Percentiles rank a stretch among this genome's conserved stretches.
Evolutionary conservation across 345 rosid species (phyloP).

Genomic region (Salix suchowensis): DNA sequence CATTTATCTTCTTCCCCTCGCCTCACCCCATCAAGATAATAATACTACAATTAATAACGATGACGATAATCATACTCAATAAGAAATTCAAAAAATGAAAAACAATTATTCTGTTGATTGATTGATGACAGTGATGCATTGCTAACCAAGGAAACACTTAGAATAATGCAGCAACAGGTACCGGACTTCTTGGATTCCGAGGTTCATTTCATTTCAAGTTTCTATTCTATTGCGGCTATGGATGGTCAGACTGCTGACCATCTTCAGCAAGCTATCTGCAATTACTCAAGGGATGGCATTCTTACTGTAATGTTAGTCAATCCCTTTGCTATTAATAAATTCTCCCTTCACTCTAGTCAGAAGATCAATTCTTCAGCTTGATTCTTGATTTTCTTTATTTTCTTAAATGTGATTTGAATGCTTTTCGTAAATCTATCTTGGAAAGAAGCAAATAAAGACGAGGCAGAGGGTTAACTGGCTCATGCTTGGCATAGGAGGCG

Average conservation of each 20-base stretch:
- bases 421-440: neutral
- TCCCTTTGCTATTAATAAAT: neutral
- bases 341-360: neutral
- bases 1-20: neutral
- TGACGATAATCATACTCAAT: neutral
- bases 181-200: slow-evolving; percentile 60
- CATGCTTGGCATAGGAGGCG: neutral
- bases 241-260: slow-evolving; percentile 96
- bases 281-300: slow-evolving; percentile 59
- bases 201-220: slow-evolving; percentile 81
- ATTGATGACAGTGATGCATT: slow-evolving; percentile 60
- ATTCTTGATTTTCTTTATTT: neutral
- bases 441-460: neutral
- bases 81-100: neutral
- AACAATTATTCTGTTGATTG: neutral
- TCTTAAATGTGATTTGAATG: neutral
- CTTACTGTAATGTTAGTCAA: slow-evolving; percentile 72
- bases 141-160: slow-evolving; percentile 71
- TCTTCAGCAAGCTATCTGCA: slow-evolving; percentile 65
- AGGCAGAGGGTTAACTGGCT: neutral
- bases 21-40: neutral
- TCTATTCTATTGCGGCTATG: slow-evolving; percentile 94
- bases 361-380: neutral
- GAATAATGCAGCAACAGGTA: slow-evolving; percentile 84
- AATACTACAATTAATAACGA: neutral